These are phyloP conservation scores for Microdochium paspali DNA, from an alignment of 2,329 filamentous ascomycete genomes.

Conservation along the genomic window DNA sequence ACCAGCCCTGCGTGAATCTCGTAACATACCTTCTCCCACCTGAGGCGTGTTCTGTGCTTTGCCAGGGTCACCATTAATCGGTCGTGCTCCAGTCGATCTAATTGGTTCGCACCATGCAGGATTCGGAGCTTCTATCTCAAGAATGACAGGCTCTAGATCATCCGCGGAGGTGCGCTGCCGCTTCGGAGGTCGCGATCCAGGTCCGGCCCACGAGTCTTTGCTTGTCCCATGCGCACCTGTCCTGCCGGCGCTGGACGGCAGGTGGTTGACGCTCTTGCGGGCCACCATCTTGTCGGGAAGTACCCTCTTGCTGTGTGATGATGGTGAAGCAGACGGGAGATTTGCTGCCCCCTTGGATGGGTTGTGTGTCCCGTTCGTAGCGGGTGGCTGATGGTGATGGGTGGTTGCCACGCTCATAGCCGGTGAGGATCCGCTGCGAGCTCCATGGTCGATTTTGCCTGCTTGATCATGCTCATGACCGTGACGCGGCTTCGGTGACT, in stretches of 20 bases:
- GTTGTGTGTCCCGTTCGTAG: not conserved
- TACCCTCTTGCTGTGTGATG: not conserved
- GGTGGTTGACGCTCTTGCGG: not conserved
- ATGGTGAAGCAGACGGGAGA: not conserved
- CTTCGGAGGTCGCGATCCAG: not conserved
- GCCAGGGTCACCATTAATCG: too few species aligned
- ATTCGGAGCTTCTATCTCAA: too few species aligned
- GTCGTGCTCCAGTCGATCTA: too few species aligned
- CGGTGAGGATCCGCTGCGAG: not conserved
- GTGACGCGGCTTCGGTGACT: not conserved
- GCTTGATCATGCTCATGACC: not conserved
- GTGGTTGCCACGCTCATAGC: not conserved
- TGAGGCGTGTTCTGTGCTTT: too few species aligned
- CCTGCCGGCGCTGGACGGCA: not conserved
- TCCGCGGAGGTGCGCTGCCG: not conserved
- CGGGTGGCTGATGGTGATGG: not conserved
- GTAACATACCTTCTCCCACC: too few species aligned
- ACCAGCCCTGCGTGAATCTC: too few species aligned
- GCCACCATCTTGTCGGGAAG: not conserved
- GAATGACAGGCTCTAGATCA: not conserved
- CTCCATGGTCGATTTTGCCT: not conserved
- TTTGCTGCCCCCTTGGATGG: not conserved
- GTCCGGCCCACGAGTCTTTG: not conserved
- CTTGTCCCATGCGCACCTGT: not conserved
- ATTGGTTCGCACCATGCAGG: too few species aligned